Percentiles rank a stretch among this genome's conserved stretches.
phyloP scores from a whole-genome alignment of 441 rosid genomes.

The Jatropha podagrica region DNA sequence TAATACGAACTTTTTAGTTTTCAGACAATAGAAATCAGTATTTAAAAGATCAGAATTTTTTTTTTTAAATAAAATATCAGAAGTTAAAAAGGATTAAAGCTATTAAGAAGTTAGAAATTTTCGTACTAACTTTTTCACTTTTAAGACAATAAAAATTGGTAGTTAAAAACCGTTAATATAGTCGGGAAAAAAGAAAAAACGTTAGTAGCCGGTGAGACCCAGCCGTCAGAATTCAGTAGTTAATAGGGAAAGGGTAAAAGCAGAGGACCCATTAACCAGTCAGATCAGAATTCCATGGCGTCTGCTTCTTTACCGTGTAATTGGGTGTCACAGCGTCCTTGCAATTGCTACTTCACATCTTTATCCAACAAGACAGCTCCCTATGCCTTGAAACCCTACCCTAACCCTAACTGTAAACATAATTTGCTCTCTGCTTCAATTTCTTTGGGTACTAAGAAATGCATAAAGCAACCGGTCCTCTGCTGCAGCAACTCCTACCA shows the following conservation, averaged over 20 bases:
- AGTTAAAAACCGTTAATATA: too few relatives aligned
- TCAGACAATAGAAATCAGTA: too few relatives aligned
- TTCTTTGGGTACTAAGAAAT: constrained; percentile 25
- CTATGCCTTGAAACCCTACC: not conserved
- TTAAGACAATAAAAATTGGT: too few relatives aligned
- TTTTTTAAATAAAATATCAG: too few relatives aligned
- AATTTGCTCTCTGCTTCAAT: constrained; percentile 12
- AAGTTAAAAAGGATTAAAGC: too few relatives aligned
- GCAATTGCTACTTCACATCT: constrained; percentile 27
- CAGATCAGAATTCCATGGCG: constrained; percentile 50
- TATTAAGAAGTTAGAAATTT: too few relatives aligned
- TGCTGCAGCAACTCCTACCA: constrained; percentile 22
- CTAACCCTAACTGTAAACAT: not conserved
- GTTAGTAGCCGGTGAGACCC: not conserved
- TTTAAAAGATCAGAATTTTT: too few relatives aligned
- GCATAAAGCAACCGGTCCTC: constrained; percentile 26
- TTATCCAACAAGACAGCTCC: constrained; percentile 25
- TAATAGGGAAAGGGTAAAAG: not conserved
- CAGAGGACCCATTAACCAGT: not conserved
- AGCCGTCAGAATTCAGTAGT: not conserved
- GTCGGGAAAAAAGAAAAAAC: too few relatives aligned
- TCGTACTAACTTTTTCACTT: too few relatives aligned
- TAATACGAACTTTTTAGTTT: too few relatives aligned
- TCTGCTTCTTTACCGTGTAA: constrained; percentile 36
- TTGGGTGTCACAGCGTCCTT: constrained; percentile 32